Evolutionary conservation across 768 basidiomycete species (phyloP), one percentile per base, ranked within the genome.

Genomic region (Boletellus emodensis): DNA sequence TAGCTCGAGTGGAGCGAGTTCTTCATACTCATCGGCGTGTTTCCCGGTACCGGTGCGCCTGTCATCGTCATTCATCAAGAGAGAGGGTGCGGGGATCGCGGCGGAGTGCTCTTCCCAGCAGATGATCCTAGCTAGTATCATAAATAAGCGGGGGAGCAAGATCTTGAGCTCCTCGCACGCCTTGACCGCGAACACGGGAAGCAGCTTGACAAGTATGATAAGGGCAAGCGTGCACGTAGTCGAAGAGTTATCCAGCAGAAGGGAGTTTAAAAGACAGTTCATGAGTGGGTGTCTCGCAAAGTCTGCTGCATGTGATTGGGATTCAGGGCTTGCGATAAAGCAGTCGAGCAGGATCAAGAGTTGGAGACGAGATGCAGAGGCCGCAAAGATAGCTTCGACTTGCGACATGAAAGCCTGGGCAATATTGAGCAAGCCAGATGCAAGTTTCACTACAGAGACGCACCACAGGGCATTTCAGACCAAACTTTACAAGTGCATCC

Each of bases 231-330:
- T 81, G 57, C 83, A 85, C 24, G 79, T 71, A 0, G 85, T 88
- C 11, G 86, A 81, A 36, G 88, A 90, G 45, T 80, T 82, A 61
- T 93, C 90, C 55, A 91, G 70, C 26, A 84, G 68, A 22, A 92
- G 73, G 4, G 85, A 90, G 42, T 77, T 65, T 7, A 89, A 64
- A n/a, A 93, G 61, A 52, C 78, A 82, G 20, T 71, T 70, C 71
- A 87, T 79, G 45, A 92, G 74, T 12, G 80, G 76, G 59, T 88
- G 86, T 14, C 66, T 63, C 5, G 83, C 80, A 18, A 90, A 68
- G 22, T 80, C 69, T 34, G 67, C 59, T 14, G 80, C 75, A 14
- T 76, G 75, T 4, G 71, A 58, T 22, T 71, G 67, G 56, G 87
- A 89, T 13, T 71, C 70, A 9, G 76, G 68, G 14, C 76, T 72